Evolutionary conservation across 495 filamentous ascomycete species (phyloP), one percentile per base, ranked within the genome.

Genomic region (Geopyxis carbonaria): DNA sequence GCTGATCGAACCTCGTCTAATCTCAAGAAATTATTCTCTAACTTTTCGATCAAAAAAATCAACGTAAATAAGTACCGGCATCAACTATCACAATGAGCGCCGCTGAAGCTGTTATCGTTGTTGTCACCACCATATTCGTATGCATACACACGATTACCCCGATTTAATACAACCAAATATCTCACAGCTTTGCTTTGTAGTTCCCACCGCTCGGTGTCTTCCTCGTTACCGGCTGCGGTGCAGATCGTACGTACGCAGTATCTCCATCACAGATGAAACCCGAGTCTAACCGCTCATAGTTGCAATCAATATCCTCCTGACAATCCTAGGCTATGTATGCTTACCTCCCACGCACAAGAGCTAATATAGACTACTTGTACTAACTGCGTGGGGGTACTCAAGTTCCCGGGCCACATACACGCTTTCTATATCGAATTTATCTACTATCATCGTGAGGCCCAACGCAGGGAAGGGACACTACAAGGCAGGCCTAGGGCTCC

Each of bases 381-480:
- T n/a, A n/a, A n/a, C n/a, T n/a, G n/a, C n/a, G n/a, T n/a, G n/a
- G n/a, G n/a, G n/a, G n/a, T 33, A 33, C 5, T 7, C 2, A 79
- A 75, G 48, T 56, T 89, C 39, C 83, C 82, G 1, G 80, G 80
- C 5, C 75, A 87, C 46, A 69, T 93, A 19, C 87, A 93, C 54
- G 87, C 82, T 5, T 92, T 91, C 62, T 95, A 94, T 53, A 48
- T 93, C 40, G 75, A n/a, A n/a, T n/a, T n/a, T n/a, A n/a, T n/a
- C n/a, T n/a, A n/a, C n/a, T n/a, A n/a, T n/a, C n/a, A n/a, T n/a
- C n/a, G n/a, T n/a, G n/a, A n/a, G n/a, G n/a, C n/a, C n/a, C n/a
- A n/a, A n/a, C n/a, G n/a, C n/a, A n/a, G n/a, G n/a, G n/a, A n/a
- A n/a, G n/a, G n/a, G n/a, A n/a, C n/a, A n/a, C n/a, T n/a, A n/a